These are phyloP conservation scores for Candida caryicola DNA, from an alignment of 805 yeast genomes.

Conservation along the genomic window DNA sequence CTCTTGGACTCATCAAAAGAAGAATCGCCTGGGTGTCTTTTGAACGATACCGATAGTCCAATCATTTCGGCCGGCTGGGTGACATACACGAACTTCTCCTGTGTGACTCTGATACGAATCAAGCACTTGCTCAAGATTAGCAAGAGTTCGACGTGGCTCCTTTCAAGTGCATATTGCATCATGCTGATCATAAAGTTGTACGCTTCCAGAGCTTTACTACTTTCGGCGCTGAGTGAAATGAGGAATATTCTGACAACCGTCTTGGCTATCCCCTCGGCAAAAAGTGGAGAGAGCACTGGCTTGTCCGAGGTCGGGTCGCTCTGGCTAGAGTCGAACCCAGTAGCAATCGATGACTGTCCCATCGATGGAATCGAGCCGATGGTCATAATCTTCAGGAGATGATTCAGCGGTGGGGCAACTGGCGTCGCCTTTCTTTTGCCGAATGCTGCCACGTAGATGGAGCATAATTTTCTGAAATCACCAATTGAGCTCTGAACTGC, in stretches of 20 bases:
- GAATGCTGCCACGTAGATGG: constrained; percentile 9
- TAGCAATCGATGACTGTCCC: constrained; percentile 1
- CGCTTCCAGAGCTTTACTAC: constrained; percentile 25
- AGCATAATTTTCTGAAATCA: constrained; percentile 16
- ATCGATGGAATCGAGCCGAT: constrained; percentile 20
- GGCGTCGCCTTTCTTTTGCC: not conserved
- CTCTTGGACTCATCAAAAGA: constrained; percentile 17
- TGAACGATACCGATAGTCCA: constrained; percentile 60
- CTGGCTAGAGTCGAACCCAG: not conserved
- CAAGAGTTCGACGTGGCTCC: constrained; percentile 34
- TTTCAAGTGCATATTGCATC: constrained; percentile 33
- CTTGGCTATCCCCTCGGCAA: constrained; percentile 20
- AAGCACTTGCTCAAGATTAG: constrained; percentile 52
- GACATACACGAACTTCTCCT: constrained; percentile 45
- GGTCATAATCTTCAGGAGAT: constrained; percentile 25
- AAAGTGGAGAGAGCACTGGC: constrained; percentile 8
- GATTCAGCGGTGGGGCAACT: constrained; percentile 11
- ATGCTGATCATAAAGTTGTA: constrained; percentile 33
- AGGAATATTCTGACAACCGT: constrained; percentile 26
- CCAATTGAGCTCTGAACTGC: constrained; percentile 14
- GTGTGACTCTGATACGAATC: constrained; percentile 51
- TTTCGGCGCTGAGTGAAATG: constrained; percentile 19
- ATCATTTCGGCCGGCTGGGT: constrained; percentile 59
- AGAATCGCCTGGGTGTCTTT: constrained; percentile 40
- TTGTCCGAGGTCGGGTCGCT: not conserved